Percentiles rank a stretch among this genome's conserved stretches.
Conservation (phyloP, 768 basidiomycete species). For the Tulasnella sp. region DNA sequence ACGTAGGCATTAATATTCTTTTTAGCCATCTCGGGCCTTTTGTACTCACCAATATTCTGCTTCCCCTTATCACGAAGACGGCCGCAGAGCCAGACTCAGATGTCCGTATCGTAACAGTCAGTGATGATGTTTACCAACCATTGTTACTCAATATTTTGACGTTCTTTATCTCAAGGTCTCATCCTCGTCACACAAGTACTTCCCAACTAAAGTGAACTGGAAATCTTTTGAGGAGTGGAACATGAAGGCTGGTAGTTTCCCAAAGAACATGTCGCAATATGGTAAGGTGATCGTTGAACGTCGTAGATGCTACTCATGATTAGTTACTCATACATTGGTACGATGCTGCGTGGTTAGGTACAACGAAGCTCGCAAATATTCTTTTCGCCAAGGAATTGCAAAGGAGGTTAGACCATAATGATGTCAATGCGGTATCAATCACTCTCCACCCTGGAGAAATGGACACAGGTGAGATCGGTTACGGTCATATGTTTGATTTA, state of each 20-base stretch:
- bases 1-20: neutral
- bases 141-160: neutral
- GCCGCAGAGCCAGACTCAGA: constrained; percentile 40
- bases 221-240: neutral
- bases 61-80: constrained; percentile 44
- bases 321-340: neutral
- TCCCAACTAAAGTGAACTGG: neutral
- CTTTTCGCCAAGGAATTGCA: constrained; percentile 45
- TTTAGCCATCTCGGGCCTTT: constrained; percentile 43
- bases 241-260: neutral
- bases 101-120: constrained; percentile 50
- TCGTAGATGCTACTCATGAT: neutral
- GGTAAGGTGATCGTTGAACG: no score
- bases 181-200: neutral
- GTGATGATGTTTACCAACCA: constrained; percentile 17
- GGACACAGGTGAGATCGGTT: constrained; percentile 25
- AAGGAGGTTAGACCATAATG: constrained; percentile 32
- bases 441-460: constrained; percentile 37
- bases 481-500: no score
- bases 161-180: neutral
- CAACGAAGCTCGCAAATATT: constrained; percentile 42
- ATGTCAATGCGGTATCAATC: constrained; percentile 33
- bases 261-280: neutral
- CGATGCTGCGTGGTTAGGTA: constrained; percentile 28
- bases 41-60: constrained; percentile 43